These are phyloP conservation scores for Parascedosporium putredinis DNA, from an alignment of 2,329 filamentous ascomycete species.

Conservation along the genomic window DNA sequence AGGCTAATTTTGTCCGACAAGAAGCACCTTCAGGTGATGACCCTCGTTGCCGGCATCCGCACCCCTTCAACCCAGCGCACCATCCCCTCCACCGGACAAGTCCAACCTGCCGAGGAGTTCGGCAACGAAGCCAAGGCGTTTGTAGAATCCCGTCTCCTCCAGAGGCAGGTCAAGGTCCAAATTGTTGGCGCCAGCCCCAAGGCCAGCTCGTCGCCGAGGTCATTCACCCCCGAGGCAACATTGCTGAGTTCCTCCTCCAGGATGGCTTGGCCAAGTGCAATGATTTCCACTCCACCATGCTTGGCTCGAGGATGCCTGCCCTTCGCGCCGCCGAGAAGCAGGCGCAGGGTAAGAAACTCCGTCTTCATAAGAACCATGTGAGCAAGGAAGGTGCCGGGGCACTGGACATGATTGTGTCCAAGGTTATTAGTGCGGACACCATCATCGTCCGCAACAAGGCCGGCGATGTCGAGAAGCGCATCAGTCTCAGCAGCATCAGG, in stretches of 20 bases:
- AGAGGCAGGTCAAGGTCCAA: slow-evolving; percentile 73
- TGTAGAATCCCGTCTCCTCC: slow-evolving; percentile 75
- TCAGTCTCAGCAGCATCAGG: slow-evolving; percentile 85
- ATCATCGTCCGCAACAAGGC: slow-evolving; percentile 77
- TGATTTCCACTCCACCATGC: slow-evolving; percentile 88
- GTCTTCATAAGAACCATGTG: slow-evolving; percentile 73
- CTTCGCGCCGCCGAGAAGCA: slow-evolving; percentile 79
- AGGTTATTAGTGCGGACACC: slow-evolving; percentile 81
- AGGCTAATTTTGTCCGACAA: slow-evolving; percentile 70
- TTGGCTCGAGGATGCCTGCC: slow-evolving; percentile 77
- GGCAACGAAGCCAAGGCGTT: slow-evolving; percentile 84
- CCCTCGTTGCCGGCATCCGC: slow-evolving; percentile 79
- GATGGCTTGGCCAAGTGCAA: slow-evolving; percentile 86
- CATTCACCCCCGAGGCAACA: slow-evolving; percentile 82
- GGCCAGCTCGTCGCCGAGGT: slow-evolving; percentile 83
- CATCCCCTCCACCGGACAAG: slow-evolving; percentile 65
- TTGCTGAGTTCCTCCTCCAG: slow-evolving; percentile 81
- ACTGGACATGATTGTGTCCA: slow-evolving; percentile 71
- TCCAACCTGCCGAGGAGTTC: slow-evolving; percentile 76
- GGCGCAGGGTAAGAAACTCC: slow-evolving; percentile 66
- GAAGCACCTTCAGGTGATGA: slow-evolving; percentile 81
- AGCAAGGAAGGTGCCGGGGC: slow-evolving; percentile 50
- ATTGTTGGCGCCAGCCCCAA: slow-evolving; percentile 84
- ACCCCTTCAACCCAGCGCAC: slow-evolving; percentile 82
- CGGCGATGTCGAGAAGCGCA: slow-evolving; percentile 70